Evolutionary conservation across 192 early-diverging fungal species (phyloP).

Genomic region (Coemansia sp.): DNA sequence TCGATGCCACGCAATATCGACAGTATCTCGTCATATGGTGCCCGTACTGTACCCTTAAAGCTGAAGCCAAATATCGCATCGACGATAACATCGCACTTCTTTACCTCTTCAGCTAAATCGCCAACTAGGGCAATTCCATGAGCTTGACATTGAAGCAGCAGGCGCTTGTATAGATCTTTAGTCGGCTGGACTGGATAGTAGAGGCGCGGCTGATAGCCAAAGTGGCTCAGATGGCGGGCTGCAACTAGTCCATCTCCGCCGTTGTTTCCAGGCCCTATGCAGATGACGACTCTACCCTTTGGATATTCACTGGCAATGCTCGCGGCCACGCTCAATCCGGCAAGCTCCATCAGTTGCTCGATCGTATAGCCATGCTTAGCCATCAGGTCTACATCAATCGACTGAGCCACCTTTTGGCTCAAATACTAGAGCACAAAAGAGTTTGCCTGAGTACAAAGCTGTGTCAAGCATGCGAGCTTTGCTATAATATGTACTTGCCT

Average conservation of each 20-base stretch:
- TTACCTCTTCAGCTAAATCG: constrained; percentile 41
- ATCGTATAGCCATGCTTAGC: constrained; percentile 84
- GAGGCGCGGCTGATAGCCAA: constrained; percentile 79
- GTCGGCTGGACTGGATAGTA: constrained; percentile 82
- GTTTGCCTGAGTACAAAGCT: background rate
- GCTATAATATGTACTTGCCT: constrained; percentile 8
- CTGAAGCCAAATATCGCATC: constrained; percentile 95
- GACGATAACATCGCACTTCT: constrained; percentile 68
- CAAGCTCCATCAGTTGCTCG: constrained; percentile 84
- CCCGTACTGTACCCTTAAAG: constrained; percentile 77
- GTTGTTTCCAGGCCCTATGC: constrained; percentile 92
- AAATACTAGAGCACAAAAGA: constrained; percentile 24
- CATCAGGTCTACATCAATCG: constrained; percentile 87
- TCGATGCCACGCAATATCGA: constrained; percentile 12
- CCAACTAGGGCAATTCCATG: constrained; percentile 70
- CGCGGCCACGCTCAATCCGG: constrained; percentile 91
- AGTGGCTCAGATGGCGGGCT: constrained; percentile 88
- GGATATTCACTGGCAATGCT: constrained; percentile 76
- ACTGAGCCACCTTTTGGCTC: constrained; percentile 49
- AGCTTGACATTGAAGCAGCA: constrained; percentile 73
- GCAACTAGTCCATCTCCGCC: constrained; percentile 97
- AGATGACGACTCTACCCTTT: constrained; percentile 65
- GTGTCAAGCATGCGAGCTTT: background rate
- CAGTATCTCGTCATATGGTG: constrained; percentile 65
- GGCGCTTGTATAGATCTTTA: constrained; percentile 75